These are phyloP conservation scores for Penicillium canescens DNA, from an alignment of 495 filamentous ascomycete species.

Conservation along the genomic window DNA sequence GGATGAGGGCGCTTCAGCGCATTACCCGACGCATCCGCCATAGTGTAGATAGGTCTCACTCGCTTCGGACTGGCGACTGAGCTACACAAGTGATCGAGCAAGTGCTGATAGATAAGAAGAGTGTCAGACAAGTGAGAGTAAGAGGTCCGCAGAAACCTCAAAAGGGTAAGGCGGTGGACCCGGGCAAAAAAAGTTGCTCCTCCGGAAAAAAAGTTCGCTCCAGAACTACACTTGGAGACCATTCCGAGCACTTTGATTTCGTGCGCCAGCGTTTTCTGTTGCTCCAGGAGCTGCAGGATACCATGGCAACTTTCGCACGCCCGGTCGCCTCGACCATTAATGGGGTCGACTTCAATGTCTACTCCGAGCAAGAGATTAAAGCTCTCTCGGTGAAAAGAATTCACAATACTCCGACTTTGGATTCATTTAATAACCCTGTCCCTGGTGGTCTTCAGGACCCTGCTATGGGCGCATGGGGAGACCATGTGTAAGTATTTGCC, in stretches of 20 bases:
- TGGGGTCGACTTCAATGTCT: slow-evolving; percentile 85
- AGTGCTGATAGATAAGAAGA: neutral
- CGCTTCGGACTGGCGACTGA: slow-evolving; percentile 2
- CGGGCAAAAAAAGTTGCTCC: slow-evolving; percentile 34
- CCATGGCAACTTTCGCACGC: slow-evolving; percentile 78
- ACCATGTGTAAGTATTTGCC: slow-evolving; percentile 63
- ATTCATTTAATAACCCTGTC: slow-evolving; percentile 78
- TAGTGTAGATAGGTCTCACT: slow-evolving; percentile 23
- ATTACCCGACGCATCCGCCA: slow-evolving; percentile 54
- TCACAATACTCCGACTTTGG: slow-evolving; percentile 85
- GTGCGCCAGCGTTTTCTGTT: slow-evolving; percentile 40
- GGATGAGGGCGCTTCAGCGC: slow-evolving; percentile 60
- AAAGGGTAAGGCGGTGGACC: slow-evolving; percentile 23
- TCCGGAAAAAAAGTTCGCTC: slow-evolving; percentile 25
- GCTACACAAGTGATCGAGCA: neutral
- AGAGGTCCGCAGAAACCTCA: slow-evolving; percentile 12
- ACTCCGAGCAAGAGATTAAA: slow-evolving; percentile 78
- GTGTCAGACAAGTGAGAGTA: slow-evolving; percentile 1
- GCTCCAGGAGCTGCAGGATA: slow-evolving; percentile 46
- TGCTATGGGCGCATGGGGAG: slow-evolving; percentile 87
- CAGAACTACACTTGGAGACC: slow-evolving; percentile 29
- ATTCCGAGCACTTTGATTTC: slow-evolving; percentile 28
- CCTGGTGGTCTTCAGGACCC: slow-evolving; percentile 91
- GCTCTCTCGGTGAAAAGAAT: slow-evolving; percentile 90
- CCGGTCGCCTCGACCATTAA: slow-evolving; percentile 82